These are phyloP conservation scores for Verticillium longisporum DNA, from an alignment of 2,329 filamentous ascomycete genomes.

Conservation along the genomic window DNA sequence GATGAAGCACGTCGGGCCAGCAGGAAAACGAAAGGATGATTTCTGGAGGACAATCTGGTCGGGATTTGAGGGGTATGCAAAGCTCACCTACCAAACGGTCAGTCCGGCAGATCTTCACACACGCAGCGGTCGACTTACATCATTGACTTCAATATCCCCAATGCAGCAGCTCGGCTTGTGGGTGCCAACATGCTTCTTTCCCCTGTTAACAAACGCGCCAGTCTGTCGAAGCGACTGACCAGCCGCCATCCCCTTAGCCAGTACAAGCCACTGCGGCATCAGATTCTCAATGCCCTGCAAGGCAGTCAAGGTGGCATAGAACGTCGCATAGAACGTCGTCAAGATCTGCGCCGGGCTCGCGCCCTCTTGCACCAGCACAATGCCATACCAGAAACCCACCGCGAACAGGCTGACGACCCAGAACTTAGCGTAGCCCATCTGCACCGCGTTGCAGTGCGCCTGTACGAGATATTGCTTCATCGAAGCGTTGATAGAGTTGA, in stretches of 20 bases:
- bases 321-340: conserved; percentile 85
- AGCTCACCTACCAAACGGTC: conserved; percentile 56
- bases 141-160: conserved; percentile 62
- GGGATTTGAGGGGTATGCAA: conserved; percentile 71
- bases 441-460: conserved; percentile 60
- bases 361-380: conserved; percentile 57
- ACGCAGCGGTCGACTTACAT: conserved; percentile 42
- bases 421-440: conserved; percentile 67
- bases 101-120: not conserved
- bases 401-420: conserved; percentile 76
- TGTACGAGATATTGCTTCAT: conserved; percentile 60
- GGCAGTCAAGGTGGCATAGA: conserved; percentile 64
- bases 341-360: conserved; percentile 61
- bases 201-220: conserved; percentile 9
- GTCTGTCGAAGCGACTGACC: conserved; percentile 46
- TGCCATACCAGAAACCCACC: conserved; percentile 84
- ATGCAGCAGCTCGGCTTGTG: conserved; percentile 37
- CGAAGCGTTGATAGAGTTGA: conserved; percentile 46
- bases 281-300: conserved; percentile 69
- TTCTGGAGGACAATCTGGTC: conserved; percentile 51
- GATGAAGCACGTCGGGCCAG: conserved; percentile 70
- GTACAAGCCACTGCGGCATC: conserved; percentile 67
- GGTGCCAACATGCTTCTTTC: conserved; percentile 19
- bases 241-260: conserved; percentile 75
- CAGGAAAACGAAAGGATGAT: conserved; percentile 62